Conservation (phyloP, 164 flowering plant genomes). For the Buxus sempervirens region DNA sequence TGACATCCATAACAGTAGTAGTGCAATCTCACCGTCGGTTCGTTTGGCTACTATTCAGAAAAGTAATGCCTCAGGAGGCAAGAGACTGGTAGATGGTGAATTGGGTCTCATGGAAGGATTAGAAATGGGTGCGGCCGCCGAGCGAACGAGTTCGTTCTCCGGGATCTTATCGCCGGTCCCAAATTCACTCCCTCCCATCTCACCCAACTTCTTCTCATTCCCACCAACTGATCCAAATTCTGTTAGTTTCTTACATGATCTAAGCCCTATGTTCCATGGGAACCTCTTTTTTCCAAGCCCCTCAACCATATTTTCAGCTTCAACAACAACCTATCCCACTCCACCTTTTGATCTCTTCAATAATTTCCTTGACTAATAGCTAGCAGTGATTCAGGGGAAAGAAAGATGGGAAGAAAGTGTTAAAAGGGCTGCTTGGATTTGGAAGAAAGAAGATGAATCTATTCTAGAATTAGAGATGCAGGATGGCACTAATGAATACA, state of each 20-base stretch:
- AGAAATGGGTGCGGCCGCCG: slow-evolving; percentile 12
- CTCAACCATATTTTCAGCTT: slow-evolving; percentile 31
- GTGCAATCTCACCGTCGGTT: slow-evolving; percentile 58
- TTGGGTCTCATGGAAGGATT: slow-evolving; percentile 17
- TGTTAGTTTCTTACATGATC: slow-evolving; percentile 28
- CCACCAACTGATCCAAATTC: slow-evolving; percentile 36
- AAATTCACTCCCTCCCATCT: slow-evolving; percentile 46
- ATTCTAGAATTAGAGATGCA: background rate
- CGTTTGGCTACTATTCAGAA: slow-evolving; percentile 54
- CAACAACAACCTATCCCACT: slow-evolving; percentile 46
- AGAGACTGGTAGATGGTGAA: slow-evolving; percentile 5
- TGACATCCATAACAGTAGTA: slow-evolving; percentile 13
- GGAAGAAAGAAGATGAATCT: background rate
- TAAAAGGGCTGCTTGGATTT: background rate
- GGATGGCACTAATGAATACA: no score
- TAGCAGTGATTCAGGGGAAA: slow-evolving; percentile 14
- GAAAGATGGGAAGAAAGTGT: background rate
- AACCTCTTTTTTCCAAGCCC: slow-evolving; percentile 44
- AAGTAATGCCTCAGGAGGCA: slow-evolving; percentile 24
- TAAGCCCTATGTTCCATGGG: slow-evolving; percentile 39
- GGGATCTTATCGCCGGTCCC: slow-evolving; percentile 89
- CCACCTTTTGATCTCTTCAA: slow-evolving; percentile 44
- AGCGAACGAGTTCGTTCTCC: slow-evolving; percentile 22
- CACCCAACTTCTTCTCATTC: slow-evolving; percentile 59
- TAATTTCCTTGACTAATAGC: slow-evolving; percentile 34